A percentile compares a stretch with the other conserved stretches of the same genome.
Conservation (phyloP, 2,329 filamentous ascomycete species). For the Penicillium sp. region DNA sequence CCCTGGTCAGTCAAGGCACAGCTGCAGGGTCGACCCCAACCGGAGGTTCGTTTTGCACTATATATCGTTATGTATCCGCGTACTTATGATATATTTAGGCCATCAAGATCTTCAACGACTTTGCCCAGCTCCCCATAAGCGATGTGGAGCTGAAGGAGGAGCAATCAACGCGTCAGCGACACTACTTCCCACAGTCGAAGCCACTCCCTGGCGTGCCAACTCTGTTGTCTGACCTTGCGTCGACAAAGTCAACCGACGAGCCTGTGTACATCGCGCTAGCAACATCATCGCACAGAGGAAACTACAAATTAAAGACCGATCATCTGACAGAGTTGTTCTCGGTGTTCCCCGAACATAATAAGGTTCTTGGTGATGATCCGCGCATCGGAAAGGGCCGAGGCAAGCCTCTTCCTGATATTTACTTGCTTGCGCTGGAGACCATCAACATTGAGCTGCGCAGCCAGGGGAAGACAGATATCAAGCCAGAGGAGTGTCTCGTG, state of each 20-base stretch:
- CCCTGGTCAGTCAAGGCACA: slow-evolving; percentile 95
- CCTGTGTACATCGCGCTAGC: slow-evolving; percentile 80
- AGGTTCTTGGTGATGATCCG: slow-evolving; percentile 80
- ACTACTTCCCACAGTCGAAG: slow-evolving; percentile 71
- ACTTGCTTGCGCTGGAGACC: slow-evolving; percentile 77
- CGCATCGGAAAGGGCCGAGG: slow-evolving; percentile 77
- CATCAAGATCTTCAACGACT: slow-evolving; percentile 67
- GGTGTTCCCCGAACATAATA: slow-evolving; percentile 65
- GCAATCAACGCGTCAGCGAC: slow-evolving; percentile 63
- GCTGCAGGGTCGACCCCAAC: slow-evolving; percentile 67
- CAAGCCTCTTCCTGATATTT: slow-evolving; percentile 94
- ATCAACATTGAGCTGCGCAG: slow-evolving; percentile 72
- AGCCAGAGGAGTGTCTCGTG: slow-evolving; percentile 84
- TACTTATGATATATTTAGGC: slow-evolving; percentile 43
- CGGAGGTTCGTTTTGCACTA: slow-evolving; percentile 44
- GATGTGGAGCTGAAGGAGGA: slow-evolving; percentile 64
- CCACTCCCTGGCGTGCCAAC: slow-evolving; percentile 75
- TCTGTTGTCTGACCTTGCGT: slow-evolving; percentile 55
- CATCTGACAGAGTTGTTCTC: slow-evolving; percentile 55
- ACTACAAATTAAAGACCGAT: slow-evolving; percentile 74
- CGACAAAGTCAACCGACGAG: slow-evolving; percentile 37
- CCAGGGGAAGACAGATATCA: slow-evolving; percentile 61
- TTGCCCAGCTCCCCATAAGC: slow-evolving; percentile 81
- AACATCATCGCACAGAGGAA: slow-evolving; percentile 70
- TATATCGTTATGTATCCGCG: neutral